Base-by-base conservation (phyloP, 1,139 yeast species). In the Geotrichum histeridarum region DNA sequence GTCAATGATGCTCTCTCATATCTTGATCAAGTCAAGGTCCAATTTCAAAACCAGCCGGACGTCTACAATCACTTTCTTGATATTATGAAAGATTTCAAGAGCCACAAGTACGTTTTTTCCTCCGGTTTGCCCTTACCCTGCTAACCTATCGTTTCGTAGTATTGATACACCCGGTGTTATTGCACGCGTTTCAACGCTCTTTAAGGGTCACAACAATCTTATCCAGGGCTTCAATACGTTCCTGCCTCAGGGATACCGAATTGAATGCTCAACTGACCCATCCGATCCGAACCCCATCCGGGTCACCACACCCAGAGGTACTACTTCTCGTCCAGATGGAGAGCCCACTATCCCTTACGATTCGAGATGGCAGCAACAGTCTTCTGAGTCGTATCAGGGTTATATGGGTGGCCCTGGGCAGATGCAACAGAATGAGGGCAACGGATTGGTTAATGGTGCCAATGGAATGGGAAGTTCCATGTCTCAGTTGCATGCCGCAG, bases 141-240 rank as follows among this genome's bases (percentile, higher is more conserved):
- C 47, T 35, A 48, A 48, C 49, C 18, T 48, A 32, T 44, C 31
- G 8, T 49, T 44, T 42, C 53, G 5, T 64, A 81, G 88, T 61
- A 91, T 93, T 65, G 98, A 94, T 70, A 93, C 99, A 1, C 99
- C 99, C 0, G 99, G 98, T 18, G 99, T 93, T 38, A 93, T 93
- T 67, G 96, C 90, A 67, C 78, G 99, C 56, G 99, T 93, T 0
- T 89, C 97, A 0, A 81, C 86, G 1, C 74, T 93, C 57, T 93
- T 93, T 69, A 80, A 90, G 59, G 99, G 98, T 4, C 96, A 90
- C 69, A 96, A 96, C 1, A 82, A 82, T 63, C 77, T 93, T 65
- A 91, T 93, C 60, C 98, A 93, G 72, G 99, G 99, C 0, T 94
- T 93, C 72, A 93, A 93, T 72, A 93, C 99, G 0, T 93, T 93